Percentiles rank a stretch among this genome's conserved stretches.
These are phyloP conservation scores for Talaromyces sp. DNA, from an alignment of 2,329 filamentous ascomycete species.

Conservation along the genomic window DNA sequence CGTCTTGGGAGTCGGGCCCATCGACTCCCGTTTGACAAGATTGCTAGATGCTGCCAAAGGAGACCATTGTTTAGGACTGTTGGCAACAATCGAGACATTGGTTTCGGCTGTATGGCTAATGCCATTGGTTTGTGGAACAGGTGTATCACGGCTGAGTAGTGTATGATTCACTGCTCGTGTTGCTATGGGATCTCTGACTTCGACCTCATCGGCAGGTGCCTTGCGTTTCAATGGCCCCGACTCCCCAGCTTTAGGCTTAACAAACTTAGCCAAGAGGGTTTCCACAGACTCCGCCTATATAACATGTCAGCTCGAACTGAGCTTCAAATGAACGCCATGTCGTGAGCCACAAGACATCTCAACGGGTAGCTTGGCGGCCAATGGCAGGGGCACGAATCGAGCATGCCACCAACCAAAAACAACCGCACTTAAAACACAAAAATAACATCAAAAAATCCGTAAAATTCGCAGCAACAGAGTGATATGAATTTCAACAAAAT, in stretches of 20 bases:
- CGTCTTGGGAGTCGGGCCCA: background rate
- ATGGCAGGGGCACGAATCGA: background rate
- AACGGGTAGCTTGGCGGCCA: background rate
- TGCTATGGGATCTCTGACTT: background rate
- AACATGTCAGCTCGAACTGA: background rate
- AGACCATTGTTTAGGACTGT: background rate
- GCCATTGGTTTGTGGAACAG: background rate
- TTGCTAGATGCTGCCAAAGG: background rate
- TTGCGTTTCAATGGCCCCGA: slow-evolving; percentile 16
- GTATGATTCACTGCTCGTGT: background rate
- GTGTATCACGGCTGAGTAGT: background rate
- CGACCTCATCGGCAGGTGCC: background rate
- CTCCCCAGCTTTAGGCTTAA: background rate
- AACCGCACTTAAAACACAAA: slow-evolving; percentile 17
- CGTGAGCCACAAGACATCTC: background rate
- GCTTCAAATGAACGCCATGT: background rate
- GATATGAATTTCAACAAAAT: background rate
- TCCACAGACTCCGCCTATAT: background rate
- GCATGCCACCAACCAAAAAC: background rate
- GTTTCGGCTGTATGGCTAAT: background rate
- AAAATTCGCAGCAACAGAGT: slow-evolving; percentile 1
- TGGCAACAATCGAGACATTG: background rate
- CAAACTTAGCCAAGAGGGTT: background rate
- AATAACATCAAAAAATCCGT: slow-evolving; percentile 15
- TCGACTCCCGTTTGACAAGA: background rate